Base-by-base conservation (phyloP, 164 flowering plant genomes). In the Macadamia integrifolia region DNA sequence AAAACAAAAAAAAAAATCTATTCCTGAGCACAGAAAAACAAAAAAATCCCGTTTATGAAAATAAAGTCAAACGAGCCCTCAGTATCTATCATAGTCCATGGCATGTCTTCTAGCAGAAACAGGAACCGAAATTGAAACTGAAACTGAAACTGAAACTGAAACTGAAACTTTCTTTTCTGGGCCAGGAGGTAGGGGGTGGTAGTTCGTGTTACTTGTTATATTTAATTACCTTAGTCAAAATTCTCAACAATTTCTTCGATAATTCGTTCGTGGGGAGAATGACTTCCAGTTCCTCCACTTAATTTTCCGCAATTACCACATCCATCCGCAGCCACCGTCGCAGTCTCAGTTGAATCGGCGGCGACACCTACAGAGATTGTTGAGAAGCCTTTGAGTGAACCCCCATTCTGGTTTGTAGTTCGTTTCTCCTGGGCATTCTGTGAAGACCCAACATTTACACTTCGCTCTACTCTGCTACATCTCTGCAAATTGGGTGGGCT, bases 221-320 rank as follows among this genome's bases (percentile, higher is more conserved):
- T 43, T 43, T 9, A 62, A 50, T 61, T 78, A 90, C 97, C 63
- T 97, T 85, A 74, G 89, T 95, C 50, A 97, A 89, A 75, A 93
- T 86, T 29, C 84, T 72, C 65, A 93, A 79, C 65, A 93, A 88
- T 18, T 57, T 70, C 72, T 82, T 81, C 1, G 97, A 90, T 0
- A 93, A 86, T 0, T 83, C 84, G 56, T 89, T 89, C 17, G 97
- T 88, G 35, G 98, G 98, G 67, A 93, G 88, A 32, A 79, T 75
- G 17, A 90, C 63, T 67, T 59, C 84, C 44, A 79, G 74, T 1
- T 66, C 55, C 55, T 50, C 49, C 28, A 29, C 9, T 49, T 23
- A 17, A 65, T 40, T 32, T 10, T 23, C 35, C 52, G 61, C 58
- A 61, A 11, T 32, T 18, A 44, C 29, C 57, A 23, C 23, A 23